phyloP scores from a whole-genome alignment of 2,329 filamentous ascomycete species.

The Diaporthe sp. region DNA sequence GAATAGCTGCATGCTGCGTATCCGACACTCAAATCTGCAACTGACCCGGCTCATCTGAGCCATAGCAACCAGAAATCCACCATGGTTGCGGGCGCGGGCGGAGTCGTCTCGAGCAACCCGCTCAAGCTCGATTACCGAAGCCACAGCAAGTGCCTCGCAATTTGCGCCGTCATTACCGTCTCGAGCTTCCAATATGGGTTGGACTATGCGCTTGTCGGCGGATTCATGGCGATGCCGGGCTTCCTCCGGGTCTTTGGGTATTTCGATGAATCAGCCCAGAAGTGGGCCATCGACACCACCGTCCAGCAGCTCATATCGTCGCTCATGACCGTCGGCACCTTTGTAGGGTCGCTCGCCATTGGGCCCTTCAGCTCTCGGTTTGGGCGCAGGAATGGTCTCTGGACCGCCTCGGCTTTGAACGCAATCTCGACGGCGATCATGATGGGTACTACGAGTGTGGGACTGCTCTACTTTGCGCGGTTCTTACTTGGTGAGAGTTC shows the following conservation, averaged over 20 bases:
- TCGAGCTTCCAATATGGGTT: slow-evolving; percentile 53
- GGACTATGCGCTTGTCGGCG: slow-evolving; percentile 53
- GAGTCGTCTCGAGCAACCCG: slow-evolving; percentile 44
- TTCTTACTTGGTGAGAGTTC: background rate
- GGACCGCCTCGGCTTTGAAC: slow-evolving; percentile 11
- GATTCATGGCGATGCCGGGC: slow-evolving; percentile 53
- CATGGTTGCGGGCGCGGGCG: slow-evolving; percentile 43
- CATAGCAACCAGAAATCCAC: background rate
- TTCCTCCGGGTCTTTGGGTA: slow-evolving; percentile 54
- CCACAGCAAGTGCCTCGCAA: slow-evolving; percentile 38
- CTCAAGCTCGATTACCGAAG: slow-evolving; percentile 40
- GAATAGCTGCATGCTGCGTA: background rate
- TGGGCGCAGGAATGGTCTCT: slow-evolving; percentile 1
- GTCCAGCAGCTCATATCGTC: slow-evolving; percentile 54
- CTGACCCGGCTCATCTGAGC: background rate
- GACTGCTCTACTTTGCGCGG: slow-evolving; percentile 11
- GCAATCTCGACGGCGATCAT: slow-evolving; percentile 3
- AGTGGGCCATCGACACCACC: slow-evolving; percentile 52
- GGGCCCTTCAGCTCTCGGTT: slow-evolving; percentile 47
- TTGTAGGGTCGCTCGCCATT: slow-evolving; percentile 50
- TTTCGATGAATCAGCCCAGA: slow-evolving; percentile 44
- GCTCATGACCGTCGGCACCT: slow-evolving; percentile 53
- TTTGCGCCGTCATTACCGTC: slow-evolving; percentile 43
- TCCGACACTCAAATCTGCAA: background rate
- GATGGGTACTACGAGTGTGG: slow-evolving; percentile 7